phyloP scores from a whole-genome alignment of 106 monocot genomes.

The Apostasia ramifera region DNA sequence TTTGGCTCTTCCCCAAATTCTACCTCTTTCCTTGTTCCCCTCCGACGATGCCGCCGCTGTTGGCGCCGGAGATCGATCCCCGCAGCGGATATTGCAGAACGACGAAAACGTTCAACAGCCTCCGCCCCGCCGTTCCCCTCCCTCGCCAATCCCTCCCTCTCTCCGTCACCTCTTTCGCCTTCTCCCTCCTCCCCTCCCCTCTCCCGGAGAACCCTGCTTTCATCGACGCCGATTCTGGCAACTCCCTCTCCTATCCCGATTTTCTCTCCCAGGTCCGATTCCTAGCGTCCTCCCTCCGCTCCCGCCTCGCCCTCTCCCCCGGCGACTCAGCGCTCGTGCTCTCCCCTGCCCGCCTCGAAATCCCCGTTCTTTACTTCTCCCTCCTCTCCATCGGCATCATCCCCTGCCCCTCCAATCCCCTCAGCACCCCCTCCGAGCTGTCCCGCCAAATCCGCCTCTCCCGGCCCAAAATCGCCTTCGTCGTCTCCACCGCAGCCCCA shows the following conservation, averaged over 20 bases:
- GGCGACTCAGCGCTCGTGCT: constrained; percentile 20
- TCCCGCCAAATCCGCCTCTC: constrained; percentile 10
- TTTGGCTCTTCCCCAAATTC: no score
- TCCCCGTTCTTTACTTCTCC: constrained; percentile 27
- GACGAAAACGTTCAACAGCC: constrained; percentile 23
- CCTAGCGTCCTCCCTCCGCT: constrained; percentile 13
- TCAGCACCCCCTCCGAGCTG: constrained; percentile 16
- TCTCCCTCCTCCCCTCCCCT: constrained; percentile 20
- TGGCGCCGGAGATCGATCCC: constrained; percentile 5
- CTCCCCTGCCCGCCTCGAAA: constrained; percentile 11
- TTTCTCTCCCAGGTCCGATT: constrained; percentile 6
- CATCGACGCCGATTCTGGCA: constrained; percentile 17
- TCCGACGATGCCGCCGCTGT: neutral
- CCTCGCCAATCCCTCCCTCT: constrained; percentile 14
- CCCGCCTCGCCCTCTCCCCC: constrained; percentile 1
- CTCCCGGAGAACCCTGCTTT: constrained; percentile 19
- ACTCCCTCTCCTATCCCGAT: constrained; percentile 17
- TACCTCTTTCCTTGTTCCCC: neutral
- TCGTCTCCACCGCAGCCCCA: constrained; percentile 7
- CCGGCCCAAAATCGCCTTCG: constrained; percentile 15
- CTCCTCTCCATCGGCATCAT: constrained; percentile 26
- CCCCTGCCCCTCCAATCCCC: constrained; percentile 21
- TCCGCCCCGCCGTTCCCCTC: constrained; percentile 8
- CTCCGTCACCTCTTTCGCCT: constrained; percentile 18
- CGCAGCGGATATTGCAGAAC: constrained; percentile 10